phyloP scores from a whole-genome alignment of 2,329 filamentous ascomycete species.

The Fusarium decemcellulare region DNA sequence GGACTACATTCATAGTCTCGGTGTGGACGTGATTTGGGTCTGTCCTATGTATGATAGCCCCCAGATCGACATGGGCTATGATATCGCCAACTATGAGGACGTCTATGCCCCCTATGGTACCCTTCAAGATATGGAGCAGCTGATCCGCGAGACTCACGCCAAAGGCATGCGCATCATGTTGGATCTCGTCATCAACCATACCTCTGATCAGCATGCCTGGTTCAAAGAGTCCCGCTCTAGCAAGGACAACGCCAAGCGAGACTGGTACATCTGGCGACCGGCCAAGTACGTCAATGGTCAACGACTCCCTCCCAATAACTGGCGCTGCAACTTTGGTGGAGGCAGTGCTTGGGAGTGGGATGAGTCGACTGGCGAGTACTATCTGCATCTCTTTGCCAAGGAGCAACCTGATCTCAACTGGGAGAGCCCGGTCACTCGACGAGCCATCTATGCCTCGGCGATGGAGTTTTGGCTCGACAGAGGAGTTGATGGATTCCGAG shows the following conservation, averaged over 20 bases:
- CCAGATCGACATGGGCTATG: slow-evolving; percentile 45
- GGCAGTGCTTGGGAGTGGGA: slow-evolving; percentile 80
- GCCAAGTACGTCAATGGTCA: slow-evolving; percentile 69
- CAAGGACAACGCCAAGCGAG: slow-evolving; percentile 45
- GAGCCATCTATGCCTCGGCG: slow-evolving; percentile 78
- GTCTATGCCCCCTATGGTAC: slow-evolving; percentile 44
- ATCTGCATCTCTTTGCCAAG: slow-evolving; percentile 80
- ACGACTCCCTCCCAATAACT: slow-evolving; percentile 82
- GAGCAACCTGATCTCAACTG: slow-evolving; percentile 91
- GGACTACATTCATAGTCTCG: slow-evolving; percentile 56
- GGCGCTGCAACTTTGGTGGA: slow-evolving; percentile 73
- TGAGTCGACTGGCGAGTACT: slow-evolving; percentile 80
- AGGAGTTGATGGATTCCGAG: slow-evolving; percentile 81
- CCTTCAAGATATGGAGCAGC: slow-evolving; percentile 43
- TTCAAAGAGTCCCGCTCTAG: slow-evolving; percentile 40
- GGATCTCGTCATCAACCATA: slow-evolving; percentile 45
- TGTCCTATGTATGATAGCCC: slow-evolving; percentile 47
- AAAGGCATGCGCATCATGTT: slow-evolving; percentile 44
- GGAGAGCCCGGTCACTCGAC: slow-evolving; percentile 77
- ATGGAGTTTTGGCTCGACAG: slow-evolving; percentile 86
- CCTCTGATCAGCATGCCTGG: slow-evolving; percentile 45
- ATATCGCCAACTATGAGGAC: slow-evolving; percentile 45
- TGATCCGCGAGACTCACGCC: slow-evolving; percentile 42
- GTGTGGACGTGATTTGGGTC: slow-evolving; percentile 44
- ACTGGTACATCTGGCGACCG: slow-evolving; percentile 77